A percentile compares a stretch with the other conserved stretches of the same genome.
These are phyloP conservation scores for Hypoxylon sp. DNA, from an alignment of 2,329 filamentous ascomycete species.

Conservation along the genomic window DNA sequence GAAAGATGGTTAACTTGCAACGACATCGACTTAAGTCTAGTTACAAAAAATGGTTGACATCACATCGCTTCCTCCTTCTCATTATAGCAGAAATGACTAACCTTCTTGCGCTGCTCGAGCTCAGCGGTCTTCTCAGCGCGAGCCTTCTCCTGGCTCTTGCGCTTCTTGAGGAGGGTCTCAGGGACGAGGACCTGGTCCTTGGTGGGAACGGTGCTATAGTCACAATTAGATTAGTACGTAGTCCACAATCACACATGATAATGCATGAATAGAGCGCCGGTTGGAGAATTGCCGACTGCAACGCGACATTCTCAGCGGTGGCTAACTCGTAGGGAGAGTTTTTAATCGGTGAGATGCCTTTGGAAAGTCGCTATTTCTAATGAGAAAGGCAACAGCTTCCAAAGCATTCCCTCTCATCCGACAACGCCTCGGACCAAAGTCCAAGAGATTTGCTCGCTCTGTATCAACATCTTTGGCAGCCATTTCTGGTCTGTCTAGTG, in stretches of 20 bases:
- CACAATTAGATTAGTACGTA: constrained; percentile 82
- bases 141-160: constrained; percentile 99
- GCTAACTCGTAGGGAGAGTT: constrained; percentile 83
- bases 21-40: constrained; percentile 98
- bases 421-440: constrained; percentile 77
- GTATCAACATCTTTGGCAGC: constrained; percentile 51
- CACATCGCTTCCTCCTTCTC: constrained; percentile 67
- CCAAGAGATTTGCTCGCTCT: constrained; percentile 63
- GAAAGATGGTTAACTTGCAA: constrained; percentile 99
- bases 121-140: constrained; percentile 88
- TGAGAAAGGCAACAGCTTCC: constrained; percentile 27
- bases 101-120: constrained; percentile 89
- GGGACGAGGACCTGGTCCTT: constrained; percentile 93
- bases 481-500: constrained; percentile 51
- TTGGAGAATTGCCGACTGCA: constrained; percentile 92
- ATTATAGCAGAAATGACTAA: constrained; percentile 67
- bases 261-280: constrained; percentile 80
- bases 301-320: constrained; percentile 92
- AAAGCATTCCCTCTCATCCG: constrained; percentile 72
- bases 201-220: constrained; percentile 87
- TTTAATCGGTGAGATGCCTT: constrained; percentile 82
- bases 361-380: constrained; percentile 41
- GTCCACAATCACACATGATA: constrained; percentile 72
- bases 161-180: constrained; percentile 99
- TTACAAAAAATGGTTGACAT: constrained; percentile 91